These are phyloP conservation scores for Thelonectria olida DNA, from an alignment of 2,329 filamentous ascomycete genomes.

Conservation along the genomic window DNA sequence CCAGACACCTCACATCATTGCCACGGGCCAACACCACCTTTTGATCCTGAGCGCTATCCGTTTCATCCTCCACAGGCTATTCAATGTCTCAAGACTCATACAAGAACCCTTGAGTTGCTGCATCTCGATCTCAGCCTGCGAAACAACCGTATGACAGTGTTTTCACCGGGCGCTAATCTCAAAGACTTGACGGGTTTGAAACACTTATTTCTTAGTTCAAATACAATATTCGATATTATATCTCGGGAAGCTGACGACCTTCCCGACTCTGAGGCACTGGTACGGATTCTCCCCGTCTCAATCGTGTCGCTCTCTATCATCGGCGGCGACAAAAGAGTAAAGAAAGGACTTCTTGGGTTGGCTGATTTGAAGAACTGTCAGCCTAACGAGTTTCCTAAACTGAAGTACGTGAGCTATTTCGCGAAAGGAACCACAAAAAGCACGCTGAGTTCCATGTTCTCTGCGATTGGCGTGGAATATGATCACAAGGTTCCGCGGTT, in stretches of 20 bases:
- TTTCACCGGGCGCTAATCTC: neutral
- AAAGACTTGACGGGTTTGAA: constrained; percentile 11
- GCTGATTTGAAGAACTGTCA: neutral
- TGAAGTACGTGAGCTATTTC: neutral
- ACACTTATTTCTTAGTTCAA: constrained; percentile 12
- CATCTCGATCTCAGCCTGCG: constrained; percentile 11
- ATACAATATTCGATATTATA: neutral
- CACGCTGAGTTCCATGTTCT: neutral
- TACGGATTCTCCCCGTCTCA: constrained; percentile 5
- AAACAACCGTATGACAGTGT: neutral
- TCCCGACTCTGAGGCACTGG: neutral
- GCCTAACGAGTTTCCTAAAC: neutral
- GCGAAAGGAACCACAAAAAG: neutral
- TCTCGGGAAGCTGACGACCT: neutral
- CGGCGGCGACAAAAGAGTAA: neutral
- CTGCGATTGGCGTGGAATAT: neutral
- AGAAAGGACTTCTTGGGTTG: constrained; percentile 11
- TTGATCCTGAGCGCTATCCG: neutral
- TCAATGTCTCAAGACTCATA: neutral
- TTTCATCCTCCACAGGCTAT: constrained; percentile 15
- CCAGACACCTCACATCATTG: too few relatives aligned
- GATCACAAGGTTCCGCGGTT: neutral
- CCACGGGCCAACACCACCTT: neutral
- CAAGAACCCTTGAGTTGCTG: neutral
- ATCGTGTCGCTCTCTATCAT: constrained; percentile 5